Conservation (phyloP, 2,329 filamentous ascomycete species). For the Colletotrichum sp. region DNA sequence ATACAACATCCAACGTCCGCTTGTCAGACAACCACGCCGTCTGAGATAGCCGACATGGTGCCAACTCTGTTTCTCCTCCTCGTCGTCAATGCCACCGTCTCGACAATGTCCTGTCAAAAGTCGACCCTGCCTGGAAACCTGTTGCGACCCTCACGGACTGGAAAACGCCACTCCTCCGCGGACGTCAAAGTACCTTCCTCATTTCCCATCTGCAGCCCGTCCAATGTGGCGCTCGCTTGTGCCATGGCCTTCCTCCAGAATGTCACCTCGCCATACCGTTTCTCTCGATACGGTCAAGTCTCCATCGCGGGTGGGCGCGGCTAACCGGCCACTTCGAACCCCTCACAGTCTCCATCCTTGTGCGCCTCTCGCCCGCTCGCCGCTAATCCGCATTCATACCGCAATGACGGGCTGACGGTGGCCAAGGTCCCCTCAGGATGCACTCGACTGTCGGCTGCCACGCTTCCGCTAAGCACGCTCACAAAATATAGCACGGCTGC, state of each 20-base stretch:
- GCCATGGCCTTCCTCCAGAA: not conserved
- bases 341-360: not conserved
- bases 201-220: slow-evolving; percentile 11
- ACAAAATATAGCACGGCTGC: slow-evolving; percentile 15
- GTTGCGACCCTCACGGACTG: not conserved
- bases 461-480: not conserved
- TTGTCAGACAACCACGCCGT: not conserved
- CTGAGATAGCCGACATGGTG: slow-evolving; percentile 6
- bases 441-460: not conserved
- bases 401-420: slow-evolving; percentile 12
- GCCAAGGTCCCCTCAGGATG: not conserved
- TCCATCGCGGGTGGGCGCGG: slow-evolving; percentile 16
- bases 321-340: slow-evolving; percentile 8
- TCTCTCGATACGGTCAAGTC: not conserved
- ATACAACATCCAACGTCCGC: not conserved
- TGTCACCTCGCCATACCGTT: slow-evolving; percentile 5
- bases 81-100: not conserved
- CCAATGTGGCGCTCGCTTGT: slow-evolving; percentile 6
- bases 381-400: slow-evolving; percentile 2
- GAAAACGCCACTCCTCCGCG: not conserved
- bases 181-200: not conserved
- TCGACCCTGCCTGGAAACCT: not conserved
- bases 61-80: not conserved
- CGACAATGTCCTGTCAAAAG: not conserved
- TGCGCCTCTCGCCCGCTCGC: not conserved